These are phyloP conservation scores for Rhodocollybia butyracea DNA, from an alignment of 768 basidiomycete species.

Conservation along the genomic window DNA sequence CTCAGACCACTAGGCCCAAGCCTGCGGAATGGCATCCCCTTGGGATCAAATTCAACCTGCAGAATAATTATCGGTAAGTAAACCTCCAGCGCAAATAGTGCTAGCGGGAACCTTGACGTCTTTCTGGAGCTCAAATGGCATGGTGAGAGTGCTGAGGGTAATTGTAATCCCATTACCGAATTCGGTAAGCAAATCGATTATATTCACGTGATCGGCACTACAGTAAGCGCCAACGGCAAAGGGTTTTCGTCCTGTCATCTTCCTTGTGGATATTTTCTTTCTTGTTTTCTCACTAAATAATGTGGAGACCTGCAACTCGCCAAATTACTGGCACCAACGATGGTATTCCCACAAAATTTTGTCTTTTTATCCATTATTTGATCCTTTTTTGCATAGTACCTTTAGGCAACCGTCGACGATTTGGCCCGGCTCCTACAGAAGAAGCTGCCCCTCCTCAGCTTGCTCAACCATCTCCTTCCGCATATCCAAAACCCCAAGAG, in stretches of 20 bases:
- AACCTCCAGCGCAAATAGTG: too few relatives aligned
- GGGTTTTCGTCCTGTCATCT: not conserved
- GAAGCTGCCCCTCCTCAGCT: conserved; percentile 81
- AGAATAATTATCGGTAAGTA: too few relatives aligned
- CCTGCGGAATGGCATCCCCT: conserved; percentile 42
- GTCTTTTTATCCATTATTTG: conserved; percentile 8
- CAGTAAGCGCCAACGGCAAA: too few relatives aligned
- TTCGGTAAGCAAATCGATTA: too few relatives aligned
- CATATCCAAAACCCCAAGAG: conserved; percentile 66
- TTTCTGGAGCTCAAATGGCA: conserved; percentile 2
- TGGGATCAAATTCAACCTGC: conserved; percentile 32
- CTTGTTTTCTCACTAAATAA: conserved; percentile 40
- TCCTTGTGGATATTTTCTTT: conserved; percentile 1
- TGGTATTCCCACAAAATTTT: conserved; percentile 44
- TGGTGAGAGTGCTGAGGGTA: not conserved
- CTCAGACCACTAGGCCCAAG: conserved; percentile 48
- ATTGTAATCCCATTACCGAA: too few relatives aligned
- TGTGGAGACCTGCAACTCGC: conserved; percentile 89
- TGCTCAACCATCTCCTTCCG: conserved; percentile 83
- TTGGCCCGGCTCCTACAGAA: conserved; percentile 84
- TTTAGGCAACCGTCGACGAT: conserved; percentile 84
- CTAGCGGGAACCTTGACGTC: too few relatives aligned
- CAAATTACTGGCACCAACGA: conserved; percentile 94
- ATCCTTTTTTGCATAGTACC: conserved; percentile 50
- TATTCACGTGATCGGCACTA: too few relatives aligned